phyloP scores from a whole-genome alignment of 345 rosid species.

The Lepidium africanum region DNA sequence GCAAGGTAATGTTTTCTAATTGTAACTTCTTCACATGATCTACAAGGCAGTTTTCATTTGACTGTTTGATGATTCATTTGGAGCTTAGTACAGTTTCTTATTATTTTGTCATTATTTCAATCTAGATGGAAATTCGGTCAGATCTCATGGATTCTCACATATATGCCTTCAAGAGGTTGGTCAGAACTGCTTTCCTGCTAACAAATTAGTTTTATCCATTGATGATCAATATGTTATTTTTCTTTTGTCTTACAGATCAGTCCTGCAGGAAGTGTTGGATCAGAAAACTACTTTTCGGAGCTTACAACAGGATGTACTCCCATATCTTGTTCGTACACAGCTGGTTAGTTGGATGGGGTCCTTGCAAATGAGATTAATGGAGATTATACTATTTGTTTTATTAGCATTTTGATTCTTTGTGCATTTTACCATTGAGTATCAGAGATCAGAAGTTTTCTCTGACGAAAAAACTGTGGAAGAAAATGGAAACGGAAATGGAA shows the following conservation, averaged over 20 bases:
- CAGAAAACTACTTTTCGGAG: conserved; percentile 68
- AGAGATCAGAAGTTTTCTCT: conserved; percentile 59
- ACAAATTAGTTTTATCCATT: background rate
- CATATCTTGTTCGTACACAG: conserved; percentile 88
- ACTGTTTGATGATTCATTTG: background rate
- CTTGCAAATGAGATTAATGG: conserved; percentile 1
- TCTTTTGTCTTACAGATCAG: conserved; percentile 45
- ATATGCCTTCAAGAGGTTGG: conserved; percentile 95
- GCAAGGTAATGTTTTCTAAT: conserved; percentile 51
- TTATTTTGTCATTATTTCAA: conserved; percentile 9
- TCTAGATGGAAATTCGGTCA: conserved; percentile 85
- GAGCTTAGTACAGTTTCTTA: background rate
- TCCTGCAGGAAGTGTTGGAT: conserved; percentile 63
- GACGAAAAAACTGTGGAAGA: conserved; percentile 55
- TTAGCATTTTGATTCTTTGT: conserved; percentile 11
- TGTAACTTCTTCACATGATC: background rate
- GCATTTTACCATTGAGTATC: conserved; percentile 4
- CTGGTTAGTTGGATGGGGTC: conserved; percentile 56
- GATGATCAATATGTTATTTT: background rate
- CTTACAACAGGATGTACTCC: conserved; percentile 78
- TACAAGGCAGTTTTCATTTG: background rate
- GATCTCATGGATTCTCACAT: conserved; percentile 97
- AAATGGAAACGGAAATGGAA: conserved; percentile 65
- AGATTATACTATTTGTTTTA: background rate
- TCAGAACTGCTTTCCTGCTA: conserved; percentile 2